Base-by-base conservation (phyloP, 2,329 filamentous ascomycete genomes). In the Coniosporium tulheliwenetii region DNA sequence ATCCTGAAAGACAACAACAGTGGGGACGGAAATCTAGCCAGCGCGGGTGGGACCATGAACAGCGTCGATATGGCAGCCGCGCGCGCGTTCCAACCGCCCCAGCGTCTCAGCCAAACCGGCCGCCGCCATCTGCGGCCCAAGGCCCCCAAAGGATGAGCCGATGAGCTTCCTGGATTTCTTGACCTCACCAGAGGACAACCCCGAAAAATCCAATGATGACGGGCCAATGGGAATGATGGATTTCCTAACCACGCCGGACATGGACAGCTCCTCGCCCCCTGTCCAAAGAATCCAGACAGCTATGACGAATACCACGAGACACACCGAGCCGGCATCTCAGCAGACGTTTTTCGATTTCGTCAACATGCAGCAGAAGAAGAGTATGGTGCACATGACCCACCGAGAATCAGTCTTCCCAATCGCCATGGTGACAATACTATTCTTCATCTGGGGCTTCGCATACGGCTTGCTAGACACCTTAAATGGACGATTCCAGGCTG, bases 361-460 rank as follows among this genome's bases (percentile, higher is more conserved):
- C 45, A 79, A 82, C 52, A 76, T 85, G 63, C 65, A 67, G 32
- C 64, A 66, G 46, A 77, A 77, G 2, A 84, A 83, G 58, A 81
- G 77, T 52, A 77, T 86, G 66, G 71, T 85, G 7, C 66, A 75
- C 15, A 73, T 76, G 42, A 75, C 72, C 1, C 68, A 67, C 1
- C 55, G 61, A 9, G 80, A 86, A 46, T 82, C 79, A 0, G 63
- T 82, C 48, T 81, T 77, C 47, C 84, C 85, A 47, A 79, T 82
- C 51, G 69, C 73, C 12, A 67, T 85, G 46, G 85, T 93, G 15
- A 84, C 82, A 1, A 71, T 87, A 5, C 65, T 94, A 0, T 93
- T 94, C 61, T 77, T 93, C 47, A 65, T 94, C 2, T 93, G 85
- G 86, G 87, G 87, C 0, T 81, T 94, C 43, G 86, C 85, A 0